phyloP scores from a whole-genome alignment of 305 asterid species.

The Striga hermonthica region DNA sequence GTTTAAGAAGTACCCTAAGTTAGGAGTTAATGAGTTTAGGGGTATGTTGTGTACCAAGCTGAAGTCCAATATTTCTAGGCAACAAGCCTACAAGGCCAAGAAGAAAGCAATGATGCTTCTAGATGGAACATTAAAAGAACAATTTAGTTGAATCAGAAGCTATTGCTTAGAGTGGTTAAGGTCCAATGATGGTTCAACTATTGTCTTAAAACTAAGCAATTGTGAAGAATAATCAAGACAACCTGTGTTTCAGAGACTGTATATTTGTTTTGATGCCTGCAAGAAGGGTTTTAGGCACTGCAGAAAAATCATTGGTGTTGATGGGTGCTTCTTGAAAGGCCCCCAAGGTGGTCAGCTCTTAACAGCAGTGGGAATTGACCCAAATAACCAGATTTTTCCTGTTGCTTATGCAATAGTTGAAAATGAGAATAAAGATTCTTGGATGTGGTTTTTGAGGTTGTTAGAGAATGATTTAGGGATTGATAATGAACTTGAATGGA shows the following conservation, averaged over 20 bases:
- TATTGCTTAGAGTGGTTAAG: neutral
- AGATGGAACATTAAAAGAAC: neutral
- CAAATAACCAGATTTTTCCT: neutral
- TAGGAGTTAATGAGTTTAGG: neutral
- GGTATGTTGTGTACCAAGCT: neutral
- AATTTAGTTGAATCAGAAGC: neutral
- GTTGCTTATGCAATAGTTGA: conserved; percentile 5
- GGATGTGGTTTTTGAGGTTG: neutral
- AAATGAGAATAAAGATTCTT: neutral
- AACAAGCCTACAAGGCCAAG: conserved; percentile 2
- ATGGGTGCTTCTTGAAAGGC: neutral
- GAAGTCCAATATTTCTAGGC: neutral
- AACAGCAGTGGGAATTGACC: neutral
- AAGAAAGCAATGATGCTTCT: neutral
- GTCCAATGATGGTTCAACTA: neutral
- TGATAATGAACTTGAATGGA: neutral
- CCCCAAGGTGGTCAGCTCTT: neutral
- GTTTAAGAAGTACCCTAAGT: conserved; percentile 4
- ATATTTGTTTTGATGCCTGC: neutral
- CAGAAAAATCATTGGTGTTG: neutral
- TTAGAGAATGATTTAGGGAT: neutral
- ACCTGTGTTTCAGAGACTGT: neutral
- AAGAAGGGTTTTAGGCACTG: neutral
- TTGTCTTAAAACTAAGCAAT: neutral
- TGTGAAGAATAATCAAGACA: neutral